Evolutionary conservation across 768 basidiomycete genomes (phyloP).

Genomic region (button mushroom (Agaricus bisporus)): DNA sequence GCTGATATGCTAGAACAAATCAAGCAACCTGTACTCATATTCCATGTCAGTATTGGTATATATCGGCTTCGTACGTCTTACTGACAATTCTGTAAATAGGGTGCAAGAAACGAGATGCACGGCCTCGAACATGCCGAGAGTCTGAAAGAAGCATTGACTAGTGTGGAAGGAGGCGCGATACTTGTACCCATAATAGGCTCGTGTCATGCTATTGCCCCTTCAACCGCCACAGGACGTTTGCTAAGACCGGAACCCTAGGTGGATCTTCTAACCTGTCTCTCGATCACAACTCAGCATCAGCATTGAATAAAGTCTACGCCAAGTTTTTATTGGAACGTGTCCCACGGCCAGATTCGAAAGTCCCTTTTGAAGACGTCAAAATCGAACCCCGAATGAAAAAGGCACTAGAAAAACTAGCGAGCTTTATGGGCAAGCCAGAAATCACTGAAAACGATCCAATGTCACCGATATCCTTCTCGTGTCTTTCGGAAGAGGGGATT

Average conservation of each 20-base stretch:
- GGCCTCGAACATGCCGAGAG: slow-evolving; percentile 53
- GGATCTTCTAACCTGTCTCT: slow-evolving; percentile 50
- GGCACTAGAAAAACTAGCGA: slow-evolving; percentile 49
- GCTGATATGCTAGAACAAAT: slow-evolving; percentile 44
- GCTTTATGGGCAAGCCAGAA: slow-evolving; percentile 38
- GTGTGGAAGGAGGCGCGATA: slow-evolving; percentile 42
- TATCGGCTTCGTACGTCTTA: neutral
- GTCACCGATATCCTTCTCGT: slow-evolving; percentile 67
- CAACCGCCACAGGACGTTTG: neutral
- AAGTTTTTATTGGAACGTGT: slow-evolving; percentile 53
- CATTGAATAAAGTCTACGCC: slow-evolving; percentile 56
- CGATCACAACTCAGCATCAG: slow-evolving; percentile 47
- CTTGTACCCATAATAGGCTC: slow-evolving; percentile 60
- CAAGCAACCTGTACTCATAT: slow-evolving; percentile 58
- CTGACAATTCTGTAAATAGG: slow-evolving; percentile 29
- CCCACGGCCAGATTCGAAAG: slow-evolving; percentile 43
- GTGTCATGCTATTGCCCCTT: neutral
- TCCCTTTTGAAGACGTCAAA: slow-evolving; percentile 28
- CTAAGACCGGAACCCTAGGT: slow-evolving; percentile 27
- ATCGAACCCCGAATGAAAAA: slow-evolving; percentile 43
- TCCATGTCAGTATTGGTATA: slow-evolving; percentile 43
- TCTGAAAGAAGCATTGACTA: slow-evolving; percentile 41
- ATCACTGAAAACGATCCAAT: slow-evolving; percentile 46
- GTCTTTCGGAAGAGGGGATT: slow-evolving; percentile 45
- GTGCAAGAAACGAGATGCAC: slow-evolving; percentile 49